Conservation (phyloP, 352 stramenopile species). For the Stramenopiles sp. region DNA sequence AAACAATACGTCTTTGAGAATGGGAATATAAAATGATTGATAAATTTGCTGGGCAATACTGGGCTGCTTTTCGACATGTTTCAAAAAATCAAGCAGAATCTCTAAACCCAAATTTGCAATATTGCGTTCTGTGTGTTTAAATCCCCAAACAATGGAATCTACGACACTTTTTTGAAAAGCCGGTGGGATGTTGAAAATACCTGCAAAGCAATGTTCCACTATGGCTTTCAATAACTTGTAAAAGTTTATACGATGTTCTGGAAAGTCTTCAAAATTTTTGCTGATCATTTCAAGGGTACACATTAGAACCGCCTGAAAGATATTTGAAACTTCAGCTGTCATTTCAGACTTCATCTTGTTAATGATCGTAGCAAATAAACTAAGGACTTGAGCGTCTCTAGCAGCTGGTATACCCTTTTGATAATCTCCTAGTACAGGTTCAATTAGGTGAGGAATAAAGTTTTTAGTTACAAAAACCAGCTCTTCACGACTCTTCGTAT, state of each 20-base stretch:
- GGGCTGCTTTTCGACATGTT: conserved; percentile 72
- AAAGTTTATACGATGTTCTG: conserved; percentile 93
- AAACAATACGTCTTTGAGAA: conserved; percentile 52
- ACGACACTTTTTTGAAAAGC: conserved; percentile 97
- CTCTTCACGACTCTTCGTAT: no score
- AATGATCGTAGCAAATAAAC: conserved; percentile 80
- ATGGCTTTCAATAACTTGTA: conserved; percentile 89
- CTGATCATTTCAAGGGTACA: conserved; percentile 99
- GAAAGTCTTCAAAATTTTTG: conserved; percentile 96
- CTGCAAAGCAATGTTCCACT: conserved; percentile 84
- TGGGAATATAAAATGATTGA: conserved; percentile 80
- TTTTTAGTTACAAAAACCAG: conserved; percentile 51
- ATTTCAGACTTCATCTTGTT: conserved; percentile 81
- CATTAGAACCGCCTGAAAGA: conserved; percentile 92
- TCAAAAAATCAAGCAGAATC: conserved; percentile 65
- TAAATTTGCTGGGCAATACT: conserved; percentile 92
- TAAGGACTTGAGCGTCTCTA: conserved; percentile 75
- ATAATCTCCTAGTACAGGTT: conserved; percentile 89
- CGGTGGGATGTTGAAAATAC: conserved; percentile 83
- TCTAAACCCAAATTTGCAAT: conserved; percentile 85
- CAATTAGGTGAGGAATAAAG: conserved; percentile 86
- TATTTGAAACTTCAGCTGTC: conserved; percentile 59
- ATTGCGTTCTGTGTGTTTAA: conserved; percentile 98
- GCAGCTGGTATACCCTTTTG: conserved; percentile 53
- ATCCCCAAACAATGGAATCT: conserved; percentile 96